Percentiles rank a stretch among this genome's conserved stretches.
Evolutionary conservation across 306 rosid genomes (phyloP).

Genomic region (Hippophae tibetana): DNA sequence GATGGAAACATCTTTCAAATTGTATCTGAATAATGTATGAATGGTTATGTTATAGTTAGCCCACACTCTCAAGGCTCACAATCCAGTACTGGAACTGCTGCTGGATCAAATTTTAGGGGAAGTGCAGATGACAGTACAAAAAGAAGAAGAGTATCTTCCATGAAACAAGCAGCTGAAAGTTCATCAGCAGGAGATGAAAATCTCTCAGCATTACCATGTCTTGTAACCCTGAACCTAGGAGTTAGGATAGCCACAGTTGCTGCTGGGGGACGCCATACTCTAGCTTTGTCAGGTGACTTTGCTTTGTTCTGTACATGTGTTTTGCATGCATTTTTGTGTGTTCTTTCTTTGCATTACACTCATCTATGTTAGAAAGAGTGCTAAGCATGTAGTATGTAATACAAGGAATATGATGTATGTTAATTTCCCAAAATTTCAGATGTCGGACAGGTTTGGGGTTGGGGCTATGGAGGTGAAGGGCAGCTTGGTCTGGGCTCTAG

Average conservation of each 20-base stretch:
- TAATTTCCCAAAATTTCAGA: conserved; percentile 52
- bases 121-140: conserved; percentile 72
- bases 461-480: conserved; percentile 99
- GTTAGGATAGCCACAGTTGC: conserved; percentile 70
- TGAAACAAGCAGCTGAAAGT: conserved; percentile 67
- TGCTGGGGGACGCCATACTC: conserved; percentile 92
- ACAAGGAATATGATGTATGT: conserved; percentile 18
- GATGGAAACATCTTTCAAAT: conserved; percentile 15
- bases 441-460: conserved; percentile 97
- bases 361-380: conserved; percentile 4
- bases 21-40: conserved; percentile 20
- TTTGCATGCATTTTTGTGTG: conserved; percentile 7
- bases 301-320: conserved; percentile 6
- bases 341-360: conserved; percentile 12
- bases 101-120: conserved; percentile 28
- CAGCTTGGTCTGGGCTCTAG: conserved; percentile 95
- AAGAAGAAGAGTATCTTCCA: conserved; percentile 63
- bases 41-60: conserved; percentile 49
- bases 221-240: conserved; percentile 72
- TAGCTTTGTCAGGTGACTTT: conserved; percentile 67
- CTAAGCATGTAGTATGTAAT: conserved; percentile 17
- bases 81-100: conserved; percentile 35
- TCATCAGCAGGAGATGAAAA: conserved; percentile 67
- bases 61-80: conserved; percentile 55
- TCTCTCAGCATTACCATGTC: conserved; percentile 74